These are phyloP conservation scores for Aspergillus affinis DNA, from an alignment of 495 filamentous ascomycete species.

Conservation along the genomic window DNA sequence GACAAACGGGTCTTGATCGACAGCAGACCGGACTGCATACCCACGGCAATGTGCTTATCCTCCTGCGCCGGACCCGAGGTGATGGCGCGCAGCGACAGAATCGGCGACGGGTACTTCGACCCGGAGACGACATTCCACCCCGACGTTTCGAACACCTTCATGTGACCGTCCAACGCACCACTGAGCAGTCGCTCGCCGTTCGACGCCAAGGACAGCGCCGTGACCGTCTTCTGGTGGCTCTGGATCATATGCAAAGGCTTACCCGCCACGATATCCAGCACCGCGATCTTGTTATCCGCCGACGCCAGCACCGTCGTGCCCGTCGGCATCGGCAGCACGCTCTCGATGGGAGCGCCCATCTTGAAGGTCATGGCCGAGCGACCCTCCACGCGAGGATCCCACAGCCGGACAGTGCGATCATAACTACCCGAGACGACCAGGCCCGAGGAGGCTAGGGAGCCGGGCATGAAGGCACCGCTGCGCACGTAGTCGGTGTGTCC, in stretches of 20 bases:
- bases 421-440: conserved; percentile 86
- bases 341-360: conserved; percentile 83
- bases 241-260: conserved; percentile 80
- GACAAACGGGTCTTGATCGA: conserved; percentile 84
- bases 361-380: conserved; percentile 85
- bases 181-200: conserved; percentile 76
- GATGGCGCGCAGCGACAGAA: conserved; percentile 79
- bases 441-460: conserved; percentile 62
- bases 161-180: conserved; percentile 88
- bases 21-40: conserved; percentile 87
- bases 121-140: conserved; percentile 91
- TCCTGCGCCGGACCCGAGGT: conserved; percentile 61
- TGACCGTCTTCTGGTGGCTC: conserved; percentile 98
- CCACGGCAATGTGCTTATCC: conserved; percentile 88
- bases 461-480: conserved; percentile 80
- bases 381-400: conserved; percentile 78
- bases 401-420: conserved; percentile 88
- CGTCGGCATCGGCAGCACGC: conserved; percentile 77
- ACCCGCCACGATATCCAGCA: conserved; percentile 92
- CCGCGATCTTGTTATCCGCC: conserved; percentile 81
- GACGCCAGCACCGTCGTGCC: conserved; percentile 85
- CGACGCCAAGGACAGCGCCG: conserved; percentile 73
- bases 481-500: conserved; percentile 94
- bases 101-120: conserved; percentile 86
- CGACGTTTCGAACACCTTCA: conserved; percentile 92